phyloP scores from a whole-genome alignment of 2,329 filamentous ascomycete genomes.

The Pseudogymnoascus sp. region DNA sequence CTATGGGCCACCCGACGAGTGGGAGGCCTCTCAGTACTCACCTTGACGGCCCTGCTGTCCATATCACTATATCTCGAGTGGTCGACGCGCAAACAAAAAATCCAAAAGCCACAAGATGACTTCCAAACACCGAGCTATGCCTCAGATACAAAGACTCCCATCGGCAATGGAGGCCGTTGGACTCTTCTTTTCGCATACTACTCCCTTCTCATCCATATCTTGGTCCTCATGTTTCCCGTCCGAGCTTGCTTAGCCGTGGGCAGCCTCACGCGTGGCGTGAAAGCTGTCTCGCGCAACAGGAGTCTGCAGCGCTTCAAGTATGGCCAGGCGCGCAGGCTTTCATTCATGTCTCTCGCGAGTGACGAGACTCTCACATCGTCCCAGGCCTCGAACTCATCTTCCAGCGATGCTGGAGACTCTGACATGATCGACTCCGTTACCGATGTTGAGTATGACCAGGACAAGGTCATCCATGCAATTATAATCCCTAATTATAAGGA shows the following conservation, averaged over 20 bases:
- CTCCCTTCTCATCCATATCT: constrained; percentile 53
- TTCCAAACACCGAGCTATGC: not conserved
- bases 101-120: not conserved
- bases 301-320: constrained; percentile 41
- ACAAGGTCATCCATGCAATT: constrained; percentile 52
- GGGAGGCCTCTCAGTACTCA: constrained; percentile 4
- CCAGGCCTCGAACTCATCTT: constrained; percentile 34
- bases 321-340: constrained; percentile 41
- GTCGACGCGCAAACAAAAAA: not conserved
- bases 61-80: not conserved
- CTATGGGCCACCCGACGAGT: constrained; percentile 3
- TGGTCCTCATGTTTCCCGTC: constrained; percentile 55
- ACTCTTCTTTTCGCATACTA: constrained; percentile 50
- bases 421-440: constrained; percentile 43
- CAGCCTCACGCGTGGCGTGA: constrained; percentile 45
- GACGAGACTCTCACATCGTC: constrained; percentile 43
- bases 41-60: not conserved
- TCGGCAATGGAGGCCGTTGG: not conserved
- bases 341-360: constrained; percentile 47
- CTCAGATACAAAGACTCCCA: not conserved
- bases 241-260: constrained; percentile 54
- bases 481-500: constrained; percentile 69
- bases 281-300: constrained; percentile 24
- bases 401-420: constrained; percentile 27
- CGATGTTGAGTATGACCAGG: constrained; percentile 33